Evolutionary conservation across 2,329 filamentous ascomycete species (phyloP).

Genomic region (Ascochyta lentis): DNA sequence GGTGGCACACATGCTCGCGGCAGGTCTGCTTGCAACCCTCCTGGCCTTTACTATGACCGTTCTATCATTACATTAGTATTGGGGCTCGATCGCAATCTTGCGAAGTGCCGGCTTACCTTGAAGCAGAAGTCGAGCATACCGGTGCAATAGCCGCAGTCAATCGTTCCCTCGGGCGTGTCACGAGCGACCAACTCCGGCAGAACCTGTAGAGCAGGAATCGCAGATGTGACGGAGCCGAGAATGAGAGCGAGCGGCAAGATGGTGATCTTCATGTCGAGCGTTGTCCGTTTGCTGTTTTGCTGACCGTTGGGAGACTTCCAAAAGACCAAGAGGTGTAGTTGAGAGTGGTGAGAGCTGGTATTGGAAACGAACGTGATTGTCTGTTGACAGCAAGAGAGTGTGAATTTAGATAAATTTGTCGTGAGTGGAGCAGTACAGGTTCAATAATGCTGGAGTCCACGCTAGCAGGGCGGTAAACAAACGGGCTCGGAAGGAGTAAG

Average conservation of each 20-base stretch:
- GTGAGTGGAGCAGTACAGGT: not conserved
- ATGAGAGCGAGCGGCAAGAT: not conserved
- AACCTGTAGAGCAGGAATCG: not conserved
- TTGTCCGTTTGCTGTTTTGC: not conserved
- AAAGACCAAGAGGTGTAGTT: not conserved
- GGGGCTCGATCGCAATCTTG: fast-evolving
- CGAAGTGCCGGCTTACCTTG: not conserved
- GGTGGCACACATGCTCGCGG: slow-evolving; percentile 19
- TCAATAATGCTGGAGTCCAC: not conserved
- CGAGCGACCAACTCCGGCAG: not conserved
- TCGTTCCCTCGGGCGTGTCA: not conserved
- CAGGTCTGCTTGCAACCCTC: slow-evolving; percentile 17
- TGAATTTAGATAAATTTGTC: not conserved
- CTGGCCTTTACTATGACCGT: slow-evolving; percentile 15
- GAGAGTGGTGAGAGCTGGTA: not conserved
- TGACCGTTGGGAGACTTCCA: not conserved
- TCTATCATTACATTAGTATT: not conserved
- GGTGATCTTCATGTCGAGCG: not conserved
- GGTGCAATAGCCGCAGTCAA: slow-evolving; percentile 16
- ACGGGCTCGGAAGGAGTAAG: not conserved
- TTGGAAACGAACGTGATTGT: not conserved
- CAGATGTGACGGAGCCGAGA: not conserved
- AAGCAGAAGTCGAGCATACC: slow-evolving; percentile 14
- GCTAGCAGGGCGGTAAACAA: not conserved
- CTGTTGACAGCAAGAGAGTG: slow-evolving; percentile 1